Evolutionary conservation across 441 rosid species (phyloP).

Genomic region (Arabidopsis hybrid): DNA sequence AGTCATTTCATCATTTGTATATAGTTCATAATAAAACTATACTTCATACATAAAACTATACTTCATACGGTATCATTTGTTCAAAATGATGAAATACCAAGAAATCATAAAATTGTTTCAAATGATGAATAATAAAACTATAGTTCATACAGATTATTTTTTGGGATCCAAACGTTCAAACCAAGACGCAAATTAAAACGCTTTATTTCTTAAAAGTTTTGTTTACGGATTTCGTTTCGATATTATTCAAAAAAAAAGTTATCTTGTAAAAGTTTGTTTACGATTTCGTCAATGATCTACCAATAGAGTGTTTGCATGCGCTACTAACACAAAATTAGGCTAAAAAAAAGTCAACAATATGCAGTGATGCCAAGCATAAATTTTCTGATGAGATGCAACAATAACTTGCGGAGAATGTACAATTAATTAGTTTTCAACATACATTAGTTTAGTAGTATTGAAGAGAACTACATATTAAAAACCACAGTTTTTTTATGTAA

Average conservation of each 20-base stretch:
- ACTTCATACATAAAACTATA: too few relatives aligned
- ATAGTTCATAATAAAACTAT: too few relatives aligned
- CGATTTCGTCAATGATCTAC: neutral
- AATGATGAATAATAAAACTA: too few relatives aligned
- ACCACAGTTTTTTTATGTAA: neutral
- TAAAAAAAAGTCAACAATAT: neutral
- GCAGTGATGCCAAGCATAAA: neutral
- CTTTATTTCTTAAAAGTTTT: neutral
- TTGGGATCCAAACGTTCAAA: too few relatives aligned
- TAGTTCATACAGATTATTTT: too few relatives aligned
- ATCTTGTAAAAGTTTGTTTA: too few relatives aligned
- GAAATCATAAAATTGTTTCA: too few relatives aligned
- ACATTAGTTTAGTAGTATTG: neutral
- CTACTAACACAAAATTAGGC: neutral
- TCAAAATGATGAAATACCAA: too few relatives aligned
- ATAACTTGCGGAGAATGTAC: neutral
- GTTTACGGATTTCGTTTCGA: neutral
- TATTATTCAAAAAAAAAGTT: too few relatives aligned
- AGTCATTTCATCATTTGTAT: too few relatives aligned
- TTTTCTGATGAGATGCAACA: neutral
- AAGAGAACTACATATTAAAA: neutral
- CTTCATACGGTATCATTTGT: too few relatives aligned
- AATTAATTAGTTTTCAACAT: neutral
- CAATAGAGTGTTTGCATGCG: neutral
- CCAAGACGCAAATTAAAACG: too few relatives aligned